Percentiles rank a stretch among this genome's conserved stretches.
These are phyloP conservation scores for Collariella sp. DNA, from an alignment of 495 filamentous ascomycete species.

Conservation along the genomic window DNA sequence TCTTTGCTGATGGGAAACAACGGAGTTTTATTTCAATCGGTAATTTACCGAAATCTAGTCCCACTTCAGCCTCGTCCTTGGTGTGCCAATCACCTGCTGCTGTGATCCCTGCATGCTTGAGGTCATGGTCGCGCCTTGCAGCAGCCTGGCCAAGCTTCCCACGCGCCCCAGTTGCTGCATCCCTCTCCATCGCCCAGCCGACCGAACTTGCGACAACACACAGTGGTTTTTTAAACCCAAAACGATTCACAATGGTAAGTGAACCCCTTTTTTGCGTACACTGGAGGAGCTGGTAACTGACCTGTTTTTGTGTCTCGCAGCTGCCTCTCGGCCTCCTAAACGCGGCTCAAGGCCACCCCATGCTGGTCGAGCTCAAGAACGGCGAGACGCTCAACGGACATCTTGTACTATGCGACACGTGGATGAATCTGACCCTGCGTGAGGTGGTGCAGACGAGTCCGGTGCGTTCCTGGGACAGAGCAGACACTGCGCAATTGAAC, in stretches of 20 bases:
- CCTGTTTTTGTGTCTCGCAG: conserved; percentile 34
- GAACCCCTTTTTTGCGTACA: neutral
- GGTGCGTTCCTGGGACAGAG: conserved; percentile 36
- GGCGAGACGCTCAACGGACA: conserved; percentile 96
- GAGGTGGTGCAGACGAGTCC: conserved; percentile 97
- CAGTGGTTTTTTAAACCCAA: neutral
- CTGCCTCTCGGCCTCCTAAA: conserved; percentile 87
- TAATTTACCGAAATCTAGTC: neutral
- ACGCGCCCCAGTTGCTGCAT: neutral
- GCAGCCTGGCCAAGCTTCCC: neutral
- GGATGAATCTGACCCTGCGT: conserved; percentile 97
- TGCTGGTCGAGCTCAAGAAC: conserved; percentile 98
- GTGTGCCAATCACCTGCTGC: neutral
- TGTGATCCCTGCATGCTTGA: neutral
- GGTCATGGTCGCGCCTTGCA: neutral
- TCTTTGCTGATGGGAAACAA: no score
- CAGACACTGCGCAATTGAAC: no score
- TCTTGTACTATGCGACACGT: conserved; percentile 91
- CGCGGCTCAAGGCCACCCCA: conserved; percentile 94
- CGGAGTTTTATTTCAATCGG: no score
- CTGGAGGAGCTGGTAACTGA: neutral
- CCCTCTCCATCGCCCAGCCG: neutral
- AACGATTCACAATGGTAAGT: conserved; percentile 1
- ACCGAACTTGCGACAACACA: neutral
- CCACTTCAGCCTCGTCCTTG: neutral